These are phyloP conservation scores for Pseudonectria buxi DNA, from an alignment of 2,329 filamentous ascomycete genomes.

Conservation along the genomic window DNA sequence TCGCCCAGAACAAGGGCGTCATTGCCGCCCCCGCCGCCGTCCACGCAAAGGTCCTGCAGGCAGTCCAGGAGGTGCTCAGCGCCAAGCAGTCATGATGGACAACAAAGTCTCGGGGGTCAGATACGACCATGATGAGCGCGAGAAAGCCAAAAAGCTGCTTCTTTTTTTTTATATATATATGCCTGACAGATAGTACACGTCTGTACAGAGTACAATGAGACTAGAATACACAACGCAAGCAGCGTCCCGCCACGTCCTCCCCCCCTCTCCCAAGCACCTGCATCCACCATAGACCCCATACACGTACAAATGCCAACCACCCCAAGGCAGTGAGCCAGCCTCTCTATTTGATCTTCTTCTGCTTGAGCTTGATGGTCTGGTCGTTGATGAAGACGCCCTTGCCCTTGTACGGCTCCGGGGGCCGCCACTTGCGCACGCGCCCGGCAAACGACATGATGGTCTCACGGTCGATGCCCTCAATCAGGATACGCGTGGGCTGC, in stretches of 20 bases:
- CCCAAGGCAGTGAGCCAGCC: constrained; percentile 2
- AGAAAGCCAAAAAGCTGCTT: constrained; percentile 8
- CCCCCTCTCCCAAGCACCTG: constrained; percentile 4
- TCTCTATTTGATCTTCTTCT: constrained; percentile 86
- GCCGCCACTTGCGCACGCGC: constrained; percentile 78
- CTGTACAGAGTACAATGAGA: constrained; percentile 16
- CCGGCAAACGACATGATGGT: constrained; percentile 88
- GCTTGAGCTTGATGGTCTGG: constrained; percentile 96
- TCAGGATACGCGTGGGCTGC: constrained; percentile 81
- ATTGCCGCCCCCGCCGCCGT: constrained; percentile 76
- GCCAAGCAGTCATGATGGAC: constrained; percentile 21
- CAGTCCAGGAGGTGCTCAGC: constrained; percentile 70
- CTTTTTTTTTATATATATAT: constrained; percentile 22
- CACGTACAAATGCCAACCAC: constrained; percentile 1
- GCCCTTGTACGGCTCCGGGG: constrained; percentile 96
- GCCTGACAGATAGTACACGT: constrained; percentile 25
- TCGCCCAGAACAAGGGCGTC: constrained; percentile 88
- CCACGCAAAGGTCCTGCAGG: constrained; percentile 69
- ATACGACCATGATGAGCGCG: constrained; percentile 1
- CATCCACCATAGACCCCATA: constrained; percentile 1
- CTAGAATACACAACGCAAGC: constrained; percentile 24
- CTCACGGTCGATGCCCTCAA: constrained; percentile 84
- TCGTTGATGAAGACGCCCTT: constrained; percentile 98
- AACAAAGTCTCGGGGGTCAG: background rate
- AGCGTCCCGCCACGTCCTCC: constrained; percentile 11